A percentile compares a stretch with the other conserved stretches of the same genome.
Conservation (phyloP, 495 filamentous ascomycete species). For the Penicillium cinerascens region DNA sequence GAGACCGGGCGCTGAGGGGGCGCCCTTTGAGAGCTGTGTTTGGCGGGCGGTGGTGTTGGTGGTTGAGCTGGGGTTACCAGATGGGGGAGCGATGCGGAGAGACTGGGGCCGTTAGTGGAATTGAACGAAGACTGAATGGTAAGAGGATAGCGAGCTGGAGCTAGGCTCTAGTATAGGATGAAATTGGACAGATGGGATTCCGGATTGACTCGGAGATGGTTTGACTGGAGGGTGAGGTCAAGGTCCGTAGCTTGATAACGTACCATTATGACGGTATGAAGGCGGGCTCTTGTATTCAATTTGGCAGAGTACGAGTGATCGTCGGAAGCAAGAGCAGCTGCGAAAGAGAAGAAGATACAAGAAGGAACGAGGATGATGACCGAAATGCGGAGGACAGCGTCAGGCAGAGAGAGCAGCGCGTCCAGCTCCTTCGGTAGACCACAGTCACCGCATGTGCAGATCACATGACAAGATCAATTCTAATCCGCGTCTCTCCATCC, state of each 20-base stretch:
- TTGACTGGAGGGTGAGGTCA: constrained; percentile 10
- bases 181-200: not conserved
- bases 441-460: constrained; percentile 25
- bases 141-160: not conserved
- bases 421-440: constrained; percentile 34
- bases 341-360: constrained; percentile 6
- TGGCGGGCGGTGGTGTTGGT: constrained; percentile 51
- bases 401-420: constrained; percentile 35
- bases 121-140: not conserved
- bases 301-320: not conserved
- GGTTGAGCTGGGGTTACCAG: constrained; percentile 53
- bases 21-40: constrained; percentile 55
- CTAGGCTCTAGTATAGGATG: not conserved
- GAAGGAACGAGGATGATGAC: constrained; percentile 12
- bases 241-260: constrained; percentile 26
- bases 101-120: constrained; percentile 53
- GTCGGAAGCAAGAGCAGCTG: not conserved
- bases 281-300: not conserved
- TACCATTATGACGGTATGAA: constrained; percentile 31
- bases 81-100: constrained; percentile 78
- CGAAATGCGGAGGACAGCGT: constrained; percentile 22
- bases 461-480: constrained; percentile 26
- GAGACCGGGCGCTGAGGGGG: constrained; percentile 85
- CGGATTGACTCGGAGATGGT: constrained; percentile 4
- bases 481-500: constrained; percentile 10